phyloP scores from a whole-genome alignment of 345 rosid species.

The Psidium friedrichsthalianum region DNA sequence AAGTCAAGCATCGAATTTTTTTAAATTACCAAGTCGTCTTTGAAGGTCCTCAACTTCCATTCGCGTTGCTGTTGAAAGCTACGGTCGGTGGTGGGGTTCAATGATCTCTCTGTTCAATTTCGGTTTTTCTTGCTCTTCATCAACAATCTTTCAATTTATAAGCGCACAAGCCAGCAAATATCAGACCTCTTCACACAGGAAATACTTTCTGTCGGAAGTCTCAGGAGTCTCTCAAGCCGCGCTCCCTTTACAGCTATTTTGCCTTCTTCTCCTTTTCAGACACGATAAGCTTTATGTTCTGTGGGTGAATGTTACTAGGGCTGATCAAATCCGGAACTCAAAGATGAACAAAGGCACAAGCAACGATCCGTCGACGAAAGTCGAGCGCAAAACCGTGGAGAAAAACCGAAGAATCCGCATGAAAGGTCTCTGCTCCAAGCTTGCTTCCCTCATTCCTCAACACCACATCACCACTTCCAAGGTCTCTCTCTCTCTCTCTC shows the following conservation, averaged over 20 bases:
- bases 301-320: neutral
- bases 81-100: neutral
- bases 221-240: neutral
- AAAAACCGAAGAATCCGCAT: constrained; percentile 41
- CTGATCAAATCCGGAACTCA: neutral
- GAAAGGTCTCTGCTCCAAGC: constrained; percentile 34
- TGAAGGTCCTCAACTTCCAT: neutral
- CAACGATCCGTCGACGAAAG: neutral
- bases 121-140: neutral
- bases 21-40: neutral
- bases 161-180: neutral
- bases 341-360: neutral
- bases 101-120: neutral
- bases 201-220: neutral
- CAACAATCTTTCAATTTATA: neutral
- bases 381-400: constrained; percentile 37
- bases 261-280: neutral
- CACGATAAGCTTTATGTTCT: neutral
- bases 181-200: neutral
- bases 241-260: neutral
- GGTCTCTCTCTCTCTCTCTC: constrained; percentile 9
- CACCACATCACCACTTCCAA: constrained; percentile 16
- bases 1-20: neutral
- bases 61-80: neutral
- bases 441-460: constrained; percentile 31